Base-by-base conservation (phyloP, 768 basidiomycete species). In the Suillus weaverae region DNA sequence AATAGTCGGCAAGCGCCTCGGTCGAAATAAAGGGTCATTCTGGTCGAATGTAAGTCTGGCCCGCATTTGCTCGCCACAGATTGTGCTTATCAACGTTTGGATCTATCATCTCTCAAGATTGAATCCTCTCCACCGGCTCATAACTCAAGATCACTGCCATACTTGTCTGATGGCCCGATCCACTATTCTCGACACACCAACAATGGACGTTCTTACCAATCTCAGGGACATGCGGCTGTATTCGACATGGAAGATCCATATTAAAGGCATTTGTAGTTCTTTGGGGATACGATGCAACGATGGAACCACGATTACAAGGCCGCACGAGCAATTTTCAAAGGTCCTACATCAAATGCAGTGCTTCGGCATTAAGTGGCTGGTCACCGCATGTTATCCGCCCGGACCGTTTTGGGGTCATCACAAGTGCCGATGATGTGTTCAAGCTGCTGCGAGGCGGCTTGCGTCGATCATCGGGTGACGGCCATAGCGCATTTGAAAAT, bases 171-270 rank as follows among this genome's bases (percentile, higher is more conserved):
- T 67, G 90, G 91, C 0, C 91, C 90, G 35, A 80, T 90, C 62
- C 88, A 88, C 59, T 92, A 81, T 74, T 87, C 90, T 14, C 80
- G 84, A 5, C 90, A 93, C 71, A 4, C 90, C 90, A 0, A 87
- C 86, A 0, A 81, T 90, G 50, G 91, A 91, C 33, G 78, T 76
- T 5, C 75, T 92, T 38, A 88, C 89, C 20, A 84, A 85, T 65
- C 73, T 88, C 61, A 83, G 86, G 70, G 84, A 86, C 66, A 81
- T 79, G 0, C 85, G 89, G 0, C 78, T 91, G 30, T 92, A 92
- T 71, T 87, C 89, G 43, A 93, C 91, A 1, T 93, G 92, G 91
- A 92, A 92, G 72, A 60, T 87, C 67, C 88, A 85, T 69, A 78
- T 92, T 72, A 81, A 81, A 61, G 88, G 85, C 22, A 73, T 91